Evolutionary conservation across 768 basidiomycete species (phyloP).

Genomic region (Leccinum olivaceopallidum): DNA sequence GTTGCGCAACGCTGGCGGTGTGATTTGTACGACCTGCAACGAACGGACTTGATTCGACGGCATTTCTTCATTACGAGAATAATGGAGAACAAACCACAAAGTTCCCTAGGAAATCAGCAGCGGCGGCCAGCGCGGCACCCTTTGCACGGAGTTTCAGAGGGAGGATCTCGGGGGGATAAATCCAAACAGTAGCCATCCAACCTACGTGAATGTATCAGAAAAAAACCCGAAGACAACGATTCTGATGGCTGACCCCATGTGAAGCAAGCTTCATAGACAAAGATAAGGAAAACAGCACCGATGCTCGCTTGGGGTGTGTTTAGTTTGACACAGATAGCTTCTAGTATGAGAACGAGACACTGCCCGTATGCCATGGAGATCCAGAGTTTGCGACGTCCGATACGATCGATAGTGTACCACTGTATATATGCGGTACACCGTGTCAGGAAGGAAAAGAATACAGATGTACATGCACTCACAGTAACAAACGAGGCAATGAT

Average conservation of each 20-base stretch:
- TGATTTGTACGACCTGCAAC: constrained; percentile 10
- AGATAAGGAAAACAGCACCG: constrained; percentile 11
- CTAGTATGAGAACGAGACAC: constrained; percentile 9
- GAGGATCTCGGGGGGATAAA: constrained; percentile 11
- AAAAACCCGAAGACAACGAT: background rate
- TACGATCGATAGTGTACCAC: constrained; percentile 11
- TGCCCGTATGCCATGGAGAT: constrained; percentile 12
- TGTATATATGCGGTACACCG: background rate
- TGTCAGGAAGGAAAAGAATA: background rate
- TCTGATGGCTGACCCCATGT: constrained; percentile 5
- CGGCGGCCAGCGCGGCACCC: constrained; percentile 6
- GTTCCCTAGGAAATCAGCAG: constrained; percentile 10
- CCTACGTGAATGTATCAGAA: background rate
- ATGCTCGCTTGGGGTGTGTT: constrained; percentile 6
- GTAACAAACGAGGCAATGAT: constrained; percentile 9
- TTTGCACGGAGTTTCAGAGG: constrained; percentile 11
- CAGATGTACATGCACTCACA: background rate
- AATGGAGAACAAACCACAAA: constrained; percentile 2
- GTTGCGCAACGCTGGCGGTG: constrained; percentile 10
- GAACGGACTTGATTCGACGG: background rate
- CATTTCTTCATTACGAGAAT: background rate
- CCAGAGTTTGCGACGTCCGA: constrained; percentile 12
- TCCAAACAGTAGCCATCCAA: constrained; percentile 13
- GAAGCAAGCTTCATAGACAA: constrained; percentile 11
- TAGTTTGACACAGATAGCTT: constrained; percentile 8